Conservation (phyloP, 1,284 basidiomycete genomes). For the Apiotrichum montevideense region DNA sequence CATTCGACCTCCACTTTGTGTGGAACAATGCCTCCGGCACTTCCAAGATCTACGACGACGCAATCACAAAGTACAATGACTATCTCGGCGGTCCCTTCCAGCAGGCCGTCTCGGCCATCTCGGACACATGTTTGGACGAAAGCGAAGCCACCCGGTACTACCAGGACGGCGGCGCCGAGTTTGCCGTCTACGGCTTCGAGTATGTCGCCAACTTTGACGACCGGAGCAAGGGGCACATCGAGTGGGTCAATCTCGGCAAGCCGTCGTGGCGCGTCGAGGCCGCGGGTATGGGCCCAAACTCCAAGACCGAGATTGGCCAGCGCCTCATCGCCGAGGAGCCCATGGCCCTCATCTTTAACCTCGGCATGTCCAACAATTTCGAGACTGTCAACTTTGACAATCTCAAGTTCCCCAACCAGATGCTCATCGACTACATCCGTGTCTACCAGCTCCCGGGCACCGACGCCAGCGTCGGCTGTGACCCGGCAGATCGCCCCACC, state of each 20-base stretch:
- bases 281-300: slow-evolving; percentile 55
- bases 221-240: slow-evolving; percentile 56
- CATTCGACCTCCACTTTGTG: slow-evolving; percentile 62
- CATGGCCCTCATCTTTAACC: slow-evolving; percentile 50
- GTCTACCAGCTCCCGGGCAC: slow-evolving; percentile 47
- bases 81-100: slow-evolving; percentile 74
- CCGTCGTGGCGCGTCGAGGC: slow-evolving; percentile 56
- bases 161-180: slow-evolving; percentile 41
- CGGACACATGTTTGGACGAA: slow-evolving; percentile 44
- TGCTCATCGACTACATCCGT: slow-evolving; percentile 49
- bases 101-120: slow-evolving; percentile 65
- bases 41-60: slow-evolving; percentile 29
- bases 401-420: slow-evolving; percentile 48
- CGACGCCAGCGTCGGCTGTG: slow-evolving; percentile 44
- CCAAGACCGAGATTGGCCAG: slow-evolving; percentile 53
- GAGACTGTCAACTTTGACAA: slow-evolving; percentile 44
- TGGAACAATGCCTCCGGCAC: slow-evolving; percentile 54
- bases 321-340: slow-evolving; percentile 73
- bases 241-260: slow-evolving; percentile 58
- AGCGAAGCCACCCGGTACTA: slow-evolving; percentile 43
- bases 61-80: slow-evolving; percentile 59
- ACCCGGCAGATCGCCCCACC: slow-evolving; percentile 44
- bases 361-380: slow-evolving; percentile 48
- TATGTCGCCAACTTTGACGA: slow-evolving; percentile 59
- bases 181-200: slow-evolving; percentile 59